Conservation (phyloP, 2,329 filamentous ascomycete species). For the Fusarium clavum region DNA sequence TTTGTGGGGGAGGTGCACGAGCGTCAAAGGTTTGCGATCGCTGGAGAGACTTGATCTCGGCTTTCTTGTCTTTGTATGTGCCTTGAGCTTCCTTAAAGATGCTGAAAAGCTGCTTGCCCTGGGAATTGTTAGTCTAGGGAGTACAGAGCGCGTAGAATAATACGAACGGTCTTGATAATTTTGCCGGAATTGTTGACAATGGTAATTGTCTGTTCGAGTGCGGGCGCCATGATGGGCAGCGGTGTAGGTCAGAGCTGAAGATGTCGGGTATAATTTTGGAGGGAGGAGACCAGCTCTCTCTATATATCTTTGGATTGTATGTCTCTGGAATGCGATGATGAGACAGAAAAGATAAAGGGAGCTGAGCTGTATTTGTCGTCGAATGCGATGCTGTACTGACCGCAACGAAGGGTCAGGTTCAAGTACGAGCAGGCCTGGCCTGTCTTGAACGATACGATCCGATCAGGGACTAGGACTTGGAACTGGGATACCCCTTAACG, state of each 20-base stretch:
- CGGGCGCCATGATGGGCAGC: conserved; percentile 55
- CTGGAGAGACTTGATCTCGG: conserved; percentile 76
- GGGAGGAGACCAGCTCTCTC: conserved; percentile 45
- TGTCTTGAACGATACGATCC: conserved; percentile 32
- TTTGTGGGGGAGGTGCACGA: conserved; percentile 32
- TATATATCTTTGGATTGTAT: conserved; percentile 19
- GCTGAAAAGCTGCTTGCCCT: conserved; percentile 90
- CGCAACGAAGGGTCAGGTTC: conserved; percentile 26
- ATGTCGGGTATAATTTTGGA: conserved; percentile 7
- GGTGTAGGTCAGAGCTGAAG: conserved; percentile 18
- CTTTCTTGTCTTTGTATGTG: conserved; percentile 89
- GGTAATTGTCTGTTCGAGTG: conserved; percentile 78
- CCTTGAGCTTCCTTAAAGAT: conserved; percentile 93
- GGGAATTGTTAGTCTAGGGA: conserved; percentile 32
- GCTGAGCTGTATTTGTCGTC: conserved; percentile 18
- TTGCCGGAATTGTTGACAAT: conserved; percentile 93
- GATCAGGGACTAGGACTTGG: conserved; percentile 6
- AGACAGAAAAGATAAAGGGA: conserved; percentile 19
- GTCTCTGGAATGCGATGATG: conserved; percentile 18
- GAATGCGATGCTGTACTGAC: conserved; percentile 27
- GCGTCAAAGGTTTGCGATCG: conserved; percentile 70
- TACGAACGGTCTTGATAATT: conserved; percentile 84
- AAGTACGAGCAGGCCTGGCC: conserved; percentile 19
- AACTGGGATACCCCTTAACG: conserved; percentile 37
- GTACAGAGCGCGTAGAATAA: neutral